Evolutionary conservation across 805 yeast species (phyloP).

Genomic region (Ascoidea asiatica): DNA sequence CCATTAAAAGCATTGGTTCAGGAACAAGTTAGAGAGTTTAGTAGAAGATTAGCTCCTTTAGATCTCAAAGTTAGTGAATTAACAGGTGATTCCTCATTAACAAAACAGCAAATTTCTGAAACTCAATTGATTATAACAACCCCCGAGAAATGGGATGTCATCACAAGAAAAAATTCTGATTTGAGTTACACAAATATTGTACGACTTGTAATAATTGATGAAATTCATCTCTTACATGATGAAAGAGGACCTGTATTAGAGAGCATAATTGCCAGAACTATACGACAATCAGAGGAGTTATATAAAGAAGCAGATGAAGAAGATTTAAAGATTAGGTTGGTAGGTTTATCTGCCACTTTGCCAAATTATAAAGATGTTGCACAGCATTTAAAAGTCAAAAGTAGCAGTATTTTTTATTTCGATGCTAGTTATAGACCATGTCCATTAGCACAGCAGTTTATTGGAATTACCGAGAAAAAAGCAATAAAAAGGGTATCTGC

Average conservation of each 20-base stretch:
- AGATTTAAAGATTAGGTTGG: conserved; percentile 47
- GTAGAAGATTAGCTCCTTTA: conserved; percentile 46
- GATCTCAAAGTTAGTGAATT: conserved; percentile 72
- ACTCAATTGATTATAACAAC: conserved; percentile 85
- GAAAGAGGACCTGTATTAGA: conserved; percentile 93
- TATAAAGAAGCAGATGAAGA: not conserved
- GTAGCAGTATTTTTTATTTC: conserved; percentile 60
- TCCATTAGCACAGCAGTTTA: conserved; percentile 77
- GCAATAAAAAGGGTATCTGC: conserved; percentile 68
- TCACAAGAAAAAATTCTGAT: conserved; percentile 71
- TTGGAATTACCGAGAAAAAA: conserved; percentile 77
- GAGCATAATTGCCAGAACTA: conserved; percentile 67
- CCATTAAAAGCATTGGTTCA: conserved; percentile 92
- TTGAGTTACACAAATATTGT: conserved; percentile 52
- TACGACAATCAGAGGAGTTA: conserved; percentile 30
- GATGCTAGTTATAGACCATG: conserved; percentile 83
- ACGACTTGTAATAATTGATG: conserved; percentile 71
- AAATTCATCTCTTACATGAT: conserved; percentile 85
- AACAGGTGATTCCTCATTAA: conserved; percentile 78
- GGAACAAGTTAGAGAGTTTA: conserved; percentile 83
- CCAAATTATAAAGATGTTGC: conserved; percentile 88
- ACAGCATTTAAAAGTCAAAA: conserved; percentile 54
- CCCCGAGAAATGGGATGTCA: conserved; percentile 96
- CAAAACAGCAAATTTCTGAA: conserved; percentile 59
- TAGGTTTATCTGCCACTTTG: conserved; percentile 86